These are phyloP conservation scores for Choiromyces venosus DNA, from an alignment of 495 filamentous ascomycete species.

Conservation along the genomic window DNA sequence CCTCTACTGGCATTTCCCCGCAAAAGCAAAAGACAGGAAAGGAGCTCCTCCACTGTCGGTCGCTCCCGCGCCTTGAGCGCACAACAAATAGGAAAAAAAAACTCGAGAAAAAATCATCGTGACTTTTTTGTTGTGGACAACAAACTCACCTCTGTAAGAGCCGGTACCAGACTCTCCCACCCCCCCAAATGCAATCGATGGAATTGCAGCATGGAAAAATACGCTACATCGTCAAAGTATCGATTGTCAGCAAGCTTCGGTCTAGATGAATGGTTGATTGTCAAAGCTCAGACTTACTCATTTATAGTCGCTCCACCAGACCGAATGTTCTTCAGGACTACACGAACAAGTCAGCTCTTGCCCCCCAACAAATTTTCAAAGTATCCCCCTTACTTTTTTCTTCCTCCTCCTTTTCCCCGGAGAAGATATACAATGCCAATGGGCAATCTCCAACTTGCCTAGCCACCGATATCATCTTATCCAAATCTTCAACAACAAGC, in stretches of 20 bases:
- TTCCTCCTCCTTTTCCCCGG: slow-evolving; percentile 66
- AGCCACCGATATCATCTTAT: slow-evolving; percentile 72
- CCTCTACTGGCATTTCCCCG: slow-evolving; percentile 11
- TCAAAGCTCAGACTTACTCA: slow-evolving; percentile 47
- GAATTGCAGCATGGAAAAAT: slow-evolving; percentile 70
- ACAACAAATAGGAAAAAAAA: slow-evolving; percentile 3
- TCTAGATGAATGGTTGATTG: slow-evolving; percentile 12
- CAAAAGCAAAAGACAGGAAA: slow-evolving; percentile 25
- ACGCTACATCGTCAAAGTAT: slow-evolving; percentile 40
- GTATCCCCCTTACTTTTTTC: slow-evolving; percentile 45
- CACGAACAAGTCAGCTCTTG: background rate
- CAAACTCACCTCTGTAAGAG: slow-evolving; percentile 64
- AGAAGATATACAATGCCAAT: slow-evolving; percentile 76
- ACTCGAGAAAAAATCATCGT: slow-evolving; percentile 24
- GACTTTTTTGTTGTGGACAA: slow-evolving; percentile 16
- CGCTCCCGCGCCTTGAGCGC: background rate
- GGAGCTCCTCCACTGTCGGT: slow-evolving; percentile 12
- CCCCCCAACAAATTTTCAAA: background rate
- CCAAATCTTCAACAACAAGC: slow-evolving; percentile 64
- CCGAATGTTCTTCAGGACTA: slow-evolving; percentile 20
- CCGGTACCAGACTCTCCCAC: slow-evolving; percentile 82
- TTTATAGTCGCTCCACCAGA: slow-evolving; percentile 78
- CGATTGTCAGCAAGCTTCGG: slow-evolving; percentile 7
- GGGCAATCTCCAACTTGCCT: slow-evolving; percentile 68
- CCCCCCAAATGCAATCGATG: slow-evolving; percentile 79